Evolutionary conservation across 2,329 filamentous ascomycete species (phyloP), one percentile per base, ranked within the genome.

Genomic region (Stachybotrys chlorohalonatus): DNA sequence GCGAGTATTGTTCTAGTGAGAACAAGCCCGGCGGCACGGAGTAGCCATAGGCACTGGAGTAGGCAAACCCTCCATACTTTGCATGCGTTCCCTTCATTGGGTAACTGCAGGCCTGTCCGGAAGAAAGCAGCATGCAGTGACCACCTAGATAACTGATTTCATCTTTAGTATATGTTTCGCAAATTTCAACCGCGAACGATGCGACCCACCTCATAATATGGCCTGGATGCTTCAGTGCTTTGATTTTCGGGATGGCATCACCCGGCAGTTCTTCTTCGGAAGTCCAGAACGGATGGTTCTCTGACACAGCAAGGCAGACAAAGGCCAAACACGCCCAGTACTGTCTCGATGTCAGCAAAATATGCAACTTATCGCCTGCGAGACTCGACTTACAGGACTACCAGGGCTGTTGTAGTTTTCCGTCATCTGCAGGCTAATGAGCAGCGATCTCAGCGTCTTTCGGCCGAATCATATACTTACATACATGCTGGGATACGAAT

Each of bases 401-500:
- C 85, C 85, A 0, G 89, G 87, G 9, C 86, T 90, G 69, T 92
- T 92, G 71, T 92, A 92, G 66, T 92, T 91, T 70, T 92, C 88
- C 0, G 87, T 86, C 71, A 91, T 82, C 69, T 87, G 53, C 49
- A 11, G 13, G 9, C 36, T 24, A 24, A 5, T 64, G 31, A 64
- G 57, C 47, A 13, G 48, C 16, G 15, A 46, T 6, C 31, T 30
- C 42, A 15, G 31, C 13, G 5, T 16, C 5, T 17, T 31, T n/a
- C 42, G 32, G 47, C 45, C 39, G 48, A 42, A 42, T 31, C 36
- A 51, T 48, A 55, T 63, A 75, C 73, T 68, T 67, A 75, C 76
- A 72, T 79, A 90, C 76, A 87, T 89, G 65, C 90, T 91, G 15
- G 87, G 86, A 64, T 90, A 92, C 0, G 83, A 84, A 66, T 90